Percentiles rank a stretch among this genome's conserved stretches.
phyloP scores from a whole-genome alignment of 495 filamentous ascomycete genomes.

The Daldinia caldariorum region DNA sequence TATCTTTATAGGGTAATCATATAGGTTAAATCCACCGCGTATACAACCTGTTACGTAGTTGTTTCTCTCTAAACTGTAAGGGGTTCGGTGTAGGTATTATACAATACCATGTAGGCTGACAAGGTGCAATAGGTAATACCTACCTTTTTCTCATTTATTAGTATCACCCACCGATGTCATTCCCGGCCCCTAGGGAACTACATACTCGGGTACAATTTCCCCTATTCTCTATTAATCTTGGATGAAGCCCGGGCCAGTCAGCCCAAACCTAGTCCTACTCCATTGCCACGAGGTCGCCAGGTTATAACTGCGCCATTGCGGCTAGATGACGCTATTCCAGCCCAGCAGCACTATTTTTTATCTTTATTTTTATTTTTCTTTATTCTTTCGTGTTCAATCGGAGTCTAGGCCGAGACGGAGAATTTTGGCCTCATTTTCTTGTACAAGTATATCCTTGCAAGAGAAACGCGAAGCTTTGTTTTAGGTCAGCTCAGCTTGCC shows the following conservation, averaged over 20 bases:
- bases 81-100: not conserved
- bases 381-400: conserved; percentile 18
- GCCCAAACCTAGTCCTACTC: conserved; percentile 19
- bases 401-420: conserved; percentile 22
- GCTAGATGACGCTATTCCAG: conserved; percentile 33
- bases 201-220: conserved; percentile 23
- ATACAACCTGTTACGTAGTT: too few relatives aligned
- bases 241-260: conserved; percentile 4
- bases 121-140: conserved; percentile 1
- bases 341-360: conserved; percentile 15
- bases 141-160: not conserved
- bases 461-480: conserved; percentile 1
- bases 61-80: not conserved
- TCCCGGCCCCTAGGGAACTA: not conserved
- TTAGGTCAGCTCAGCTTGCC: conserved; percentile 11
- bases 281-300: conserved; percentile 37
- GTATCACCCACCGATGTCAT: not conserved
- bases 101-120: not conserved
- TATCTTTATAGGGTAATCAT: too few relatives aligned
- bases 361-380: too few relatives aligned
- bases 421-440: conserved; percentile 19
- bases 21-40: too few relatives aligned
- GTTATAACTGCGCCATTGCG: conserved; percentile 39
- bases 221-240: conserved; percentile 27
- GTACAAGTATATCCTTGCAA: conserved; percentile 16